Evolutionary conservation across 208 protist genomes (phyloP).

Genomic region (Leishmania turanica): DNA sequence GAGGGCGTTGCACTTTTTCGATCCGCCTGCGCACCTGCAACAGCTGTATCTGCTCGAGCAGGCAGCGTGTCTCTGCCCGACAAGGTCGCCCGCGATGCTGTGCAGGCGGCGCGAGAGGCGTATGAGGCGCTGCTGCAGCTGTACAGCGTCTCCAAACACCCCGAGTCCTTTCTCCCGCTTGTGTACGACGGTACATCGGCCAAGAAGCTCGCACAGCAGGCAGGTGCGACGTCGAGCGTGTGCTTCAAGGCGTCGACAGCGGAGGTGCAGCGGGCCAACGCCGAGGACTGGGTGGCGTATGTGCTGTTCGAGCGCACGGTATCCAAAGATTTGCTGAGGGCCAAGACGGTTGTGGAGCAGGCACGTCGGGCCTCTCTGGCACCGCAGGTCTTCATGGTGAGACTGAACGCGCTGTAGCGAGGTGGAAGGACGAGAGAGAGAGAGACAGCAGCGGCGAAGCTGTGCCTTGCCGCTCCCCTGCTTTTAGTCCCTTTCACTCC

Average conservation of each 20-base stretch:
- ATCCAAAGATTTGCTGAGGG: slow-evolving; percentile 59
- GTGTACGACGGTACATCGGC: slow-evolving; percentile 35
- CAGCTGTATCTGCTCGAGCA: neutral
- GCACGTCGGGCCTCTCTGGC: slow-evolving; percentile 51
- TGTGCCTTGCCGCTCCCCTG: neutral
- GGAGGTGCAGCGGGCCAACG: slow-evolving; percentile 43
- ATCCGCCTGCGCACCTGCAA: neutral
- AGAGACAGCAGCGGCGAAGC: neutral
- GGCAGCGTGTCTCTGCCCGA: neutral
- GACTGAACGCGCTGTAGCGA: slow-evolving; percentile 39
- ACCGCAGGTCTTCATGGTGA: slow-evolving; percentile 65
- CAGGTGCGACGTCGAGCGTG: neutral
- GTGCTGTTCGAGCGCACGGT: slow-evolving; percentile 73
- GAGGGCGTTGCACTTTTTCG: slow-evolving; percentile 56
- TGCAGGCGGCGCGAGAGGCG: slow-evolving; percentile 51
- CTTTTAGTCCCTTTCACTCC: slow-evolving; percentile 4
- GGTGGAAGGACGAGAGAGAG: slow-evolving; percentile 2
- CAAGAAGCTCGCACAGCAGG: slow-evolving; percentile 2
- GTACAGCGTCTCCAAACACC: slow-evolving; percentile 50
- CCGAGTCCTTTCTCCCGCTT: slow-evolving; percentile 49
- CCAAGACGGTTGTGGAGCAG: slow-evolving; percentile 55
- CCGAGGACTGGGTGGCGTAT: slow-evolving; percentile 66
- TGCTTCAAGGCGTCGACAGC: slow-evolving; percentile 22
- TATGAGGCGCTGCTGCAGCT: slow-evolving; percentile 62
- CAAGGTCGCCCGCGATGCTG: neutral